Evolutionary conservation across 169 alveolate species (phyloP).

Genomic region (Babesia bigemina): DNA sequence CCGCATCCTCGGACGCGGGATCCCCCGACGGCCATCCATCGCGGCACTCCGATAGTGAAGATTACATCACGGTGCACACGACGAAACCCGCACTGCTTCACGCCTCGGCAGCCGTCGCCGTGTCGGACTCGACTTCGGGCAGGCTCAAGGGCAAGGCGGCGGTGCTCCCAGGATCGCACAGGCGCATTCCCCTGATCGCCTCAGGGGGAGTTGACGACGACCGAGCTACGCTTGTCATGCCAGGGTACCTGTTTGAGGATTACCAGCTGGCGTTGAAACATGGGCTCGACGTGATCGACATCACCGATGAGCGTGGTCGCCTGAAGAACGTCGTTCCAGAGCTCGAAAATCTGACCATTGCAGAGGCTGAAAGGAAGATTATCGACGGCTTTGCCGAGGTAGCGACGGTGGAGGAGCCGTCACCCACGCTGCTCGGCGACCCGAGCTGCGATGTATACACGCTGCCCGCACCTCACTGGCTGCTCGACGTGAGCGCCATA

Average conservation of each 20-base stretch:
- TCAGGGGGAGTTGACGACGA: not conserved
- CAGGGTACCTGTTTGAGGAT: slow-evolving; percentile 33
- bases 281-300: slow-evolving; percentile 23
- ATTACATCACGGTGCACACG: not conserved
- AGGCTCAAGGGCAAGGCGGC: slow-evolving; percentile 14
- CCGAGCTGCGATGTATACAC: not conserved
- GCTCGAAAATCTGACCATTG: slow-evolving; percentile 2
- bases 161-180: slow-evolving; percentile 17
- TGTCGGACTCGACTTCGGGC: slow-evolving; percentile 15
- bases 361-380: slow-evolving; percentile 5
- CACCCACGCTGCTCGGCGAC: not conserved
- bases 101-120: slow-evolving; percentile 53
- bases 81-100: slow-evolving; percentile 23
- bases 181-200: slow-evolving; percentile 35
- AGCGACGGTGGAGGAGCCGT: not conserved
- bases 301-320: slow-evolving; percentile 35
- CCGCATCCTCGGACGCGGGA: not conserved
- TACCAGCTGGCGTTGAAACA: slow-evolving; percentile 17
- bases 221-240: slow-evolving; percentile 6
- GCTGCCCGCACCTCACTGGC: slow-evolving; percentile 40
- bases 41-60: not conserved
- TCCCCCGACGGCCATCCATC: not conserved
- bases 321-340: slow-evolving; percentile 28
- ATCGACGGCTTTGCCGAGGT: not conserved
- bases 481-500: slow-evolving; percentile 27